Evolutionary conservation across 345 rosid species (phyloP), one percentile per base, ranked within the genome.

Genomic region (Bruguiera parviflora): DNA sequence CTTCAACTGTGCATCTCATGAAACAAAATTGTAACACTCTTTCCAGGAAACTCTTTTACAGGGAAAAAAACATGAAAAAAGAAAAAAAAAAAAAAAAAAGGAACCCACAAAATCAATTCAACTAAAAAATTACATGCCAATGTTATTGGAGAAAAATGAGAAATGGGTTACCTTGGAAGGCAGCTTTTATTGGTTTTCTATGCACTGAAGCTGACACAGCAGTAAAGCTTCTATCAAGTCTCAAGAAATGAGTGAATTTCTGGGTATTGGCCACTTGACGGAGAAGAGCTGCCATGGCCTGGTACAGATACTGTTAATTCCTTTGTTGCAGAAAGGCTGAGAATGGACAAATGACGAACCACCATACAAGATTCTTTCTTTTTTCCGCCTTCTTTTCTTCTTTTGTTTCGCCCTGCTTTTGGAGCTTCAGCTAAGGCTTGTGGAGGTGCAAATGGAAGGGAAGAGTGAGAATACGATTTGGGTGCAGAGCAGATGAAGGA

Each of bases 141-240:
- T 49, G 24, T 53, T 63, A 46, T 19, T 53, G 67, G 61, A 29
- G 29, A 49, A 27, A 59, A 57, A 4, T 31, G 65, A 32, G 27
- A 67, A 64, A 64, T 33, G 66, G 72, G 72, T 31, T 68, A 86
- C 93, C 92, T 84, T 73, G 91, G 73, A 68, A 65, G 9, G 80
- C 60, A 60, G 70, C 22, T 43, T 63, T 61, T 29, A 80, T 28
- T 65, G 80, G 59, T 8, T 63, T 63, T 43, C 35, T 61, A 57
- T 53, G 65, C 31, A 71, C 37, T 63, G 73, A 79, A 68, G 79
- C 13, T 19, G 67, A 69, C 21, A 76, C 29, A 63, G 81, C 72
- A 56, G 58, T 67, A 52, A 85, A 77, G 67, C 65, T 65, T 69
- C 75, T 60, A 32, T 65, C 58, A 31, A 72, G 29, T 63, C 69